Base-by-base conservation (phyloP, 2,329 filamentous ascomycete species). In the Penicillium sp. region DNA sequence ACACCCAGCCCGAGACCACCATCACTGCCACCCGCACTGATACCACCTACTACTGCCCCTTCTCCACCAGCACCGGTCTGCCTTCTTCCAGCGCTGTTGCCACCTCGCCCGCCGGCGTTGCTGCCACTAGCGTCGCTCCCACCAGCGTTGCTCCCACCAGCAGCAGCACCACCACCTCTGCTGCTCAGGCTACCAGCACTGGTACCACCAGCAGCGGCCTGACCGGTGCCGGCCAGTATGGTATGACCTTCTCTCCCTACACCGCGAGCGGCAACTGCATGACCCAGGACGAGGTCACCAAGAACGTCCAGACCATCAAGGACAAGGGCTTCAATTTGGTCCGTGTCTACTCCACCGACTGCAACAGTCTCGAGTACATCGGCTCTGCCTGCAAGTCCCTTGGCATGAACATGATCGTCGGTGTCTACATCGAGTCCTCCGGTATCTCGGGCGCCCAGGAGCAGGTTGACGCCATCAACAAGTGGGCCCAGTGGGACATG, bases 281-380 rank as follows among this genome's bases (percentile, higher is more conserved):
- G 82, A 65, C 67, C 52, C 72, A 78, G 54, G 55, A 56, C n/a
- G 69, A 79, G 42, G 81, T 92, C 51, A 66, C 76, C 53, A 47
- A 62, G 23, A 86, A 91, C 58, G 78, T 92, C 58, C 68, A 71
- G 33, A 59, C 70, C 52, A 86, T 92, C 66, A 80, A 83, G 64
- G 43, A 61, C 46, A 80, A 81, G 57, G 87, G 87, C 52, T 89
- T 91, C 81, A 73, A 72, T 56, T 76, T 80, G 43, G 70, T 92
- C 68, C 91, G 92, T 71, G 78, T 93, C 68, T 97, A 97, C 83
- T 89, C 86, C 57, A 91, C 90, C 60, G 91, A 96, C 81, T 97
- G 92, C 80, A 78, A 81, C 72, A 86, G 86, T 47, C 86, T 95
- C 53, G 73, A 83, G 67, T 84, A 81, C 72, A 84, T 96, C 50